Evolutionary conservation across 2,329 filamentous ascomycete genomes (phyloP), one percentile per base, ranked within the genome.

Genomic region (Colletotrichum truncatum): DNA sequence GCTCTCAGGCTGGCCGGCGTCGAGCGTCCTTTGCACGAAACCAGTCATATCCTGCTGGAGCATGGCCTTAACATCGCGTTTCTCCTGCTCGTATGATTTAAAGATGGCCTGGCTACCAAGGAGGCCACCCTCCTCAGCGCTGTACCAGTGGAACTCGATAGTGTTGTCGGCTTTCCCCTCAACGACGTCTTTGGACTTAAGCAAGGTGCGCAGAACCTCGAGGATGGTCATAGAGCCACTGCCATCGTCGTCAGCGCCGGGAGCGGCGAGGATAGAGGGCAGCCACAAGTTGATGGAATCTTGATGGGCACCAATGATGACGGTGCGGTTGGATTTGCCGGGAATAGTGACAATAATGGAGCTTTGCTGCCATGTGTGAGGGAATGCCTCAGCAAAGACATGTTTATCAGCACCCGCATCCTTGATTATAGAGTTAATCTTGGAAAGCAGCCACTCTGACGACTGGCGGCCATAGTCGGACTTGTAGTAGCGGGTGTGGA

Each of bases 1-100:
- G 46, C 89, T 91, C 83, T 98, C 95, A 5, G 89, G 86, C 77
- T 93, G 85, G 64, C 94, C 94, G 3, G 93, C 91, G 69, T 96
- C 92, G 18, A 96, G 81, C 0, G 94, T 97, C 73, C 90, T 90
- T 76, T 94, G 89, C 5, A 94, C 87, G 76, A 91, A 98, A 16
- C 95, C 95, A 2, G 93, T 97, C 95, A 98, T 98, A 78, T 98
- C 95, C 80, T 98, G 95, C 82, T 98, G 95, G 58, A 98, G 87
- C 96, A 98, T 98, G 32, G 95, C 95, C 81, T 95, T 97, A 77
- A 98, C 86, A 69, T 95, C 89, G 25, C 90, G 87, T 30, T 86
- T 85, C 21, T 87, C 79, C 75, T 90, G 88, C 78, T 92, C 90
- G 74, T 98, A 98, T 7, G 87, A 81, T 53, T 87, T 85, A 83